phyloP scores from a whole-genome alignment of 1,284 basidiomycete genomes.

The Lignosus rhinocerotis region DNA sequence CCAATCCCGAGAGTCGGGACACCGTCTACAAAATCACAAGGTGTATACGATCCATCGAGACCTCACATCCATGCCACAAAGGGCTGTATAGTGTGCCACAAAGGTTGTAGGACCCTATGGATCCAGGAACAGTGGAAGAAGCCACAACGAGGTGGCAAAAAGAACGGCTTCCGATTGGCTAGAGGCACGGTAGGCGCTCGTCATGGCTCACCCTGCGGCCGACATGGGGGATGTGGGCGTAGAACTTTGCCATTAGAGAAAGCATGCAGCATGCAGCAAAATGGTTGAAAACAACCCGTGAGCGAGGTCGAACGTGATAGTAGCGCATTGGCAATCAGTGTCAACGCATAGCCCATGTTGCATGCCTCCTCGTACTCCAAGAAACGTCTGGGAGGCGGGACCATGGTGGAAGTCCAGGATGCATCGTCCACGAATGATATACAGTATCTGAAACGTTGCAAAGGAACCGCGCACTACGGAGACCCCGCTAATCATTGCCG shows the following conservation, averaged over 20 bases:
- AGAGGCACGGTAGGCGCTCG: neutral
- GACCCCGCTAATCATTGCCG: too few species aligned
- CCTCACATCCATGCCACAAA: neutral
- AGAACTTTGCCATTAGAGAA: too few species aligned
- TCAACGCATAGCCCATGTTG: neutral
- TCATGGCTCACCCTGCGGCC: neutral
- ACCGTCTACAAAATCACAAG: constrained; percentile 16
- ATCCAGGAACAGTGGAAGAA: constrained; percentile 17
- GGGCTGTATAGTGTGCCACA: constrained; percentile 2
- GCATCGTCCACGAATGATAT: too few species aligned
- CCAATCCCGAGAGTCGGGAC: constrained; percentile 1
- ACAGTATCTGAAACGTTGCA: too few species aligned
- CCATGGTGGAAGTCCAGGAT: too few species aligned
- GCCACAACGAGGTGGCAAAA: neutral
- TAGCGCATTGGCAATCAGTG: too few species aligned
- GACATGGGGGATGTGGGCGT: too few species aligned
- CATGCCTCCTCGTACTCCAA: neutral
- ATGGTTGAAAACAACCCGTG: too few species aligned
- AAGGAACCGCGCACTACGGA: too few species aligned
- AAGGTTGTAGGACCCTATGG: constrained; percentile 19
- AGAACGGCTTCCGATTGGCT: neutral
- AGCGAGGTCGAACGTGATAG: too few species aligned
- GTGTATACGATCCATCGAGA: neutral
- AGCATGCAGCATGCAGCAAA: too few species aligned
- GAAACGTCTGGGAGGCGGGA: too few species aligned